These are phyloP conservation scores for Cytospora piceae DNA, from an alignment of 2,329 filamentous ascomycete genomes.

Conservation along the genomic window DNA sequence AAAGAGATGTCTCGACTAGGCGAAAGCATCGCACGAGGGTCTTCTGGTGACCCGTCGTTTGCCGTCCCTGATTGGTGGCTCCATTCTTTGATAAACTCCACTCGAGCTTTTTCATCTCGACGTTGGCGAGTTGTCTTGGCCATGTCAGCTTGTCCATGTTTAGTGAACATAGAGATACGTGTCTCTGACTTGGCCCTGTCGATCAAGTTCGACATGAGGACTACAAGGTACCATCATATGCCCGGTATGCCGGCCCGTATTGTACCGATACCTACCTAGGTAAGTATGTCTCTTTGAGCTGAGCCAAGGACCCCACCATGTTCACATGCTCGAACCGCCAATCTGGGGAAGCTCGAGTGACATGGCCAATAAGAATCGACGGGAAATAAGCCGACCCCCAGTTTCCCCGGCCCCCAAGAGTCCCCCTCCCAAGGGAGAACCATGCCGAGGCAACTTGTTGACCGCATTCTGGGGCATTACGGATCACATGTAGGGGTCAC, in stretches of 20 bases:
- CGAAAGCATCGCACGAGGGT: conserved; percentile 2
- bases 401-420: conserved; percentile 12
- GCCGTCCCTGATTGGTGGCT: background rate
- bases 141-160: background rate
- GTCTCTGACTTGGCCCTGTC: background rate
- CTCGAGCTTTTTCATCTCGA: background rate
- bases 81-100: background rate
- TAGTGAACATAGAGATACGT: background rate
- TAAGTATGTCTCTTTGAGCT: background rate
- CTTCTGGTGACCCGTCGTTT: background rate
- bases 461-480: conserved; percentile 4
- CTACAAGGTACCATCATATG: background rate
- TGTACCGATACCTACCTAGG: too few species aligned
- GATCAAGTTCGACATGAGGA: background rate
- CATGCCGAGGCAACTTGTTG: conserved; percentile 20
- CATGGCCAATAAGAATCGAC: conserved; percentile 5
- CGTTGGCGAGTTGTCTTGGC: background rate
- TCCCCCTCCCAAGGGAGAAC: conserved; percentile 9
- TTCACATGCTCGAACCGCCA: conserved; percentile 16
- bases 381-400: conserved; percentile 11
- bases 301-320: conserved; percentile 14
- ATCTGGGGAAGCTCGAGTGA: conserved; percentile 22
- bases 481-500: conserved; percentile 14
- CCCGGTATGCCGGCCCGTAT: background rate
- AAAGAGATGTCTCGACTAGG: background rate